Conservation (phyloP, 2,329 filamentous ascomycete genomes). For the Emmonsiellopsis sp. region DNA sequence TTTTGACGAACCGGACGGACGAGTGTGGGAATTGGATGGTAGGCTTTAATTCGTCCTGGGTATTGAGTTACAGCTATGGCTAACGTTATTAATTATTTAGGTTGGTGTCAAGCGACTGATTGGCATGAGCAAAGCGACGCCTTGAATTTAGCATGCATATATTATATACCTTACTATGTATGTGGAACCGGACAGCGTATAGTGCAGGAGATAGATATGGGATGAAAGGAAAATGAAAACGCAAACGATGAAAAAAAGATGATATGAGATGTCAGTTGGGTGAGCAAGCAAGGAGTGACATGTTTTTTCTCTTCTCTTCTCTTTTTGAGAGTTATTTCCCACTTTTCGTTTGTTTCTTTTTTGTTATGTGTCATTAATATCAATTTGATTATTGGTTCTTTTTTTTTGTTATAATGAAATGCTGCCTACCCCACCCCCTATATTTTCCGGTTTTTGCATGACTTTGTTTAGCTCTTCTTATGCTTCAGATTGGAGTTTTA, state of each 20-base stretch:
- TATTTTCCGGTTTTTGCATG: not conserved
- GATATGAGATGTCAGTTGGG: not conserved
- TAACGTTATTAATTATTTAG: slow-evolving; percentile 29
- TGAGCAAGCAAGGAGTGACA: not conserved
- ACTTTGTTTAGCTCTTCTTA: no score
- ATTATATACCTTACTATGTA: no score
- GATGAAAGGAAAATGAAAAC: not conserved
- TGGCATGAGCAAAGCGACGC: slow-evolving; percentile 69
- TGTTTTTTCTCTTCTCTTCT: not conserved
- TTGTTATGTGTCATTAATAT: slow-evolving; percentile 3
- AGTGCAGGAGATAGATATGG: not conserved
- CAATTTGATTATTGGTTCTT: slow-evolving; percentile 1
- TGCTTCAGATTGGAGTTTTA: no score
- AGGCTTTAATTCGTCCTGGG: slow-evolving; percentile 29
- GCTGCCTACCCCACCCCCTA: not conserved
- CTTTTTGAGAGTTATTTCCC: no score
- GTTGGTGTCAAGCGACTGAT: slow-evolving; percentile 69
- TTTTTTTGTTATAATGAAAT: not conserved
- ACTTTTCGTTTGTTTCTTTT: not conserved
- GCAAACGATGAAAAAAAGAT: not conserved
- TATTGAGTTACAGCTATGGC: slow-evolving; percentile 3
- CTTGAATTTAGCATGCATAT: slow-evolving; percentile 29
- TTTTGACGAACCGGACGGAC: slow-evolving; percentile 66
- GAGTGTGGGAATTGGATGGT: slow-evolving; percentile 87
- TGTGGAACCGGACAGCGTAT: no score